Conservation (phyloP, 345 rosid species). For the Microthlaspi erraticum region DNA sequence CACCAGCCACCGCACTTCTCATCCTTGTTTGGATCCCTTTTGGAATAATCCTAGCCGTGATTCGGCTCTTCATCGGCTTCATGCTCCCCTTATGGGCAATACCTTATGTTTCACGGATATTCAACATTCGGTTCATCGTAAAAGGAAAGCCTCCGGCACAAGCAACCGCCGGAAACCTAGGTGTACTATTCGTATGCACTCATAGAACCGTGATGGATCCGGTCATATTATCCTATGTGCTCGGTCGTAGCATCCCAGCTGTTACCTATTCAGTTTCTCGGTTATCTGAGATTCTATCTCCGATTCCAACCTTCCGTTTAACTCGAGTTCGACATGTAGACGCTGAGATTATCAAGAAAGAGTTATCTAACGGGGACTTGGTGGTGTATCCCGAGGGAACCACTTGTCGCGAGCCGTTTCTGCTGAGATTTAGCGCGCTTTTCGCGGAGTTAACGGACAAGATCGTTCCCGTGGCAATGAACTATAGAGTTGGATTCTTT, state of each 20-base stretch:
- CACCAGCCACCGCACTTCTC: constrained; percentile 67
- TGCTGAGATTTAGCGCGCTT: constrained; percentile 80
- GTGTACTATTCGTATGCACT: constrained; percentile 87
- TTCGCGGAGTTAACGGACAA: constrained; percentile 85
- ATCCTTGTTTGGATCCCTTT: constrained; percentile 87
- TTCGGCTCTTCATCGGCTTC: constrained; percentile 58
- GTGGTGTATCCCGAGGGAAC: constrained; percentile 96
- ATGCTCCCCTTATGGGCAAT: constrained; percentile 70
- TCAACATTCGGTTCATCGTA: constrained; percentile 66
- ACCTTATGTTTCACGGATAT: constrained; percentile 55
- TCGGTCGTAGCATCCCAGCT: constrained; percentile 78
- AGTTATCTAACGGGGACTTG: constrained; percentile 65
- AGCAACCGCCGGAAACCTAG: constrained; percentile 44
- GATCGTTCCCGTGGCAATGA: constrained; percentile 94
- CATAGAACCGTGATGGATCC: constrained; percentile 97
- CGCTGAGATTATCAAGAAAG: constrained; percentile 62
- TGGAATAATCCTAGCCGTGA: constrained; percentile 64
- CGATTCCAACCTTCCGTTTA: constrained; percentile 81
- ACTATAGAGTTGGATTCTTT: constrained; percentile 87
- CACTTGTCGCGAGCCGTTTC: constrained; percentile 90
- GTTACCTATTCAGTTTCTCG: constrained; percentile 88
- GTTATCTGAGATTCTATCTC: constrained; percentile 79
- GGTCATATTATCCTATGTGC: constrained; percentile 70
- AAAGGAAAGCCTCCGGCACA: constrained; percentile 80
- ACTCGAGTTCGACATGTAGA: constrained; percentile 75